Evolutionary conservation across 2,329 filamentous ascomycete species (phyloP).

Genomic region (Nothopassalora personata): DNA sequence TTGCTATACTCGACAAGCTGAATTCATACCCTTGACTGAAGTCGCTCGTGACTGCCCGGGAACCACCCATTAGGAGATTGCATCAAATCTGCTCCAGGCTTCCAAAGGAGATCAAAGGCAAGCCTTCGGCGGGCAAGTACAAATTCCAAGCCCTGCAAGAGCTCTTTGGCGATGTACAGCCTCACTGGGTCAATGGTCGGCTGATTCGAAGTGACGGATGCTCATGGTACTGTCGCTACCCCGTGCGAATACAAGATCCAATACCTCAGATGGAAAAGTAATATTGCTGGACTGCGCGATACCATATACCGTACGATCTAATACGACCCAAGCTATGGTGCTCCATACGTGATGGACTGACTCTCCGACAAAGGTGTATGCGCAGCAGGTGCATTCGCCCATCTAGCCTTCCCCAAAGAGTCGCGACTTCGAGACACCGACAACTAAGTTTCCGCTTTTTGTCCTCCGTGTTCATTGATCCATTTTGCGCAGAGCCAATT

Average conservation of each 20-base stretch:
- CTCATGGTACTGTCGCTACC: too few species aligned
- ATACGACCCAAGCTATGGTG: conserved; percentile 26
- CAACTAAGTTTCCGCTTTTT: conserved; percentile 22
- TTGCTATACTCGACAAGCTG: neutral
- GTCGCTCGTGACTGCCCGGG: neutral
- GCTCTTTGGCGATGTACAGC: too few species aligned
- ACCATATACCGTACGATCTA: too few species aligned
- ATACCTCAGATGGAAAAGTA: too few species aligned
- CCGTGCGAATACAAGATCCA: too few species aligned
- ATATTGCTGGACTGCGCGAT: too few species aligned
- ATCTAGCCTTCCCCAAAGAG: conserved; percentile 47
- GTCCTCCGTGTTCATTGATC: neutral
- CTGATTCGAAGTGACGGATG: too few species aligned
- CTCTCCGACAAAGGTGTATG: conserved; percentile 33
- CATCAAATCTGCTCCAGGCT: too few species aligned
- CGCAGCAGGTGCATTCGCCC: conserved; percentile 45
- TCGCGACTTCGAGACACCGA: conserved; percentile 38
- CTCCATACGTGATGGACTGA: conserved; percentile 36
- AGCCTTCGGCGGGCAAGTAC: too few species aligned
- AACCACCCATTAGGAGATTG: neutral
- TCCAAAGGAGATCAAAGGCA: too few species aligned
- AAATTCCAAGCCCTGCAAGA: too few species aligned
- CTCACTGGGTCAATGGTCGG: too few species aligned
- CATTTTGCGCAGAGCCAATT: conserved; percentile 29
- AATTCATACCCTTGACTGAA: neutral